Conservation (phyloP, 2,329 filamentous ascomycete species). For the Tolypocladium album region DNA sequence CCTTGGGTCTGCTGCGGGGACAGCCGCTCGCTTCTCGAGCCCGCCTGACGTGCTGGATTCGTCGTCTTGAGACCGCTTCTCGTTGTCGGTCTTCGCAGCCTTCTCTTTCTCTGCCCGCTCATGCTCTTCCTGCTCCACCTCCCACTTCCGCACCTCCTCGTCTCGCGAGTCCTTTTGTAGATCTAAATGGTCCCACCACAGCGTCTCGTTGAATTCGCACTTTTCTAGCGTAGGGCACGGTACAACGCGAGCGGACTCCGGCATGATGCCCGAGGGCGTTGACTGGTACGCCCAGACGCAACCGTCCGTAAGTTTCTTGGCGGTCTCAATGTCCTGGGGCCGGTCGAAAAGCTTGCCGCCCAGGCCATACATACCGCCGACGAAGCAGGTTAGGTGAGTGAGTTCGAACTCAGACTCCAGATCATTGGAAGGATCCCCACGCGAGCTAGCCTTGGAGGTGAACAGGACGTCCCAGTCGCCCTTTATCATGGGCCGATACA, state of each 20-base stretch:
- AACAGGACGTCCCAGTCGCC: conserved; percentile 62
- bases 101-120: conserved; percentile 13
- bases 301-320: conserved; percentile 52
- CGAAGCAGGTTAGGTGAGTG: conserved; percentile 55
- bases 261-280: conserved; percentile 53
- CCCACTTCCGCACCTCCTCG: conserved; percentile 31
- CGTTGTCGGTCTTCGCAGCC: neutral
- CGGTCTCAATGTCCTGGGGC: conserved; percentile 51
- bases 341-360: conserved; percentile 51
- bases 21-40: conserved; percentile 8
- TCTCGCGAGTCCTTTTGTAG: conserved; percentile 31
- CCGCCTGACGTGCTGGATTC: neutral
- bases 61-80: neutral
- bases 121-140: conserved; percentile 26
- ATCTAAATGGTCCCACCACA: conserved; percentile 39
- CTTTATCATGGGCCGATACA: conserved; percentile 68
- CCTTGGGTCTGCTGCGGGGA: conserved; percentile 5
- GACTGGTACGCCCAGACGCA: conserved; percentile 60
- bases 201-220: conserved; percentile 41
- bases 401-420: conserved; percentile 45
- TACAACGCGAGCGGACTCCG: conserved; percentile 35
- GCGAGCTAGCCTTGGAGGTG: conserved; percentile 49
- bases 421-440: conserved; percentile 27
- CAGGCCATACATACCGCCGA: conserved; percentile 60
- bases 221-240: conserved; percentile 35